A percentile compares a stretch with the other conserved stretches of the same genome.
phyloP scores from a whole-genome alignment of 441 rosid species.

The Macaranga tanarius region DNA sequence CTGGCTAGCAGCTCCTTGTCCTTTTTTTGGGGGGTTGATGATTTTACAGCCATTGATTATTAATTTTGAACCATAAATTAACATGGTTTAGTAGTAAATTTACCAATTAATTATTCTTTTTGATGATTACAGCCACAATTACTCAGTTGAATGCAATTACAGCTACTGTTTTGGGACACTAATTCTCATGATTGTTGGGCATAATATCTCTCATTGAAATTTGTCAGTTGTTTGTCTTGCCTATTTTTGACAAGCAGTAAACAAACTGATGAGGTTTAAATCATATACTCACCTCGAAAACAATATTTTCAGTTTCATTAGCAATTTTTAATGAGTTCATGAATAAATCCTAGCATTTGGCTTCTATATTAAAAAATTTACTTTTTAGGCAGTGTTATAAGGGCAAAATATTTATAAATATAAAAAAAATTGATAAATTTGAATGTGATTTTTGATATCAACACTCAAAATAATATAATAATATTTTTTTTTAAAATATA shows the following conservation, averaged over 20 bases:
- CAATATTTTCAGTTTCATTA: no score
- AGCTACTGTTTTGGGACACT: not conserved
- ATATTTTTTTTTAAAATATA: no score
- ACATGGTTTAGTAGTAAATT: no score
- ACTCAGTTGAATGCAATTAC: not conserved
- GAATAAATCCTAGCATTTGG: no score
- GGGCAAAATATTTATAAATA: no score
- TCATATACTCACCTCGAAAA: not conserved
- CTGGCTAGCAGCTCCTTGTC: not conserved
- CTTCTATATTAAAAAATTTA: no score
- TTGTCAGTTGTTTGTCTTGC: not conserved
- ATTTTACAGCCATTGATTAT: not conserved
- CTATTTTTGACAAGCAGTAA: slow-evolving; percentile 1
- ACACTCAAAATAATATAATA: no score
- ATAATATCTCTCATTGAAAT: not conserved
- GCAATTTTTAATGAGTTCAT: no score
- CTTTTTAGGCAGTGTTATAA: no score
- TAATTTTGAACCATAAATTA: not conserved
- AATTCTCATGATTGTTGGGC: not conserved
- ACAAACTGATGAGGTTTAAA: not conserved
- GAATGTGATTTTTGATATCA: no score
- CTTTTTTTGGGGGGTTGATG: no score
- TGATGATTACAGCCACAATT: slow-evolving; percentile 3
- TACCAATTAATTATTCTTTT: not conserved
- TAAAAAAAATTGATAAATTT: no score